Percentiles rank a stretch among this genome's conserved stretches.
phyloP scores from a whole-genome alignment of 2,329 filamentous ascomycete species.

The Phaeosphaeria sp. region DNA sequence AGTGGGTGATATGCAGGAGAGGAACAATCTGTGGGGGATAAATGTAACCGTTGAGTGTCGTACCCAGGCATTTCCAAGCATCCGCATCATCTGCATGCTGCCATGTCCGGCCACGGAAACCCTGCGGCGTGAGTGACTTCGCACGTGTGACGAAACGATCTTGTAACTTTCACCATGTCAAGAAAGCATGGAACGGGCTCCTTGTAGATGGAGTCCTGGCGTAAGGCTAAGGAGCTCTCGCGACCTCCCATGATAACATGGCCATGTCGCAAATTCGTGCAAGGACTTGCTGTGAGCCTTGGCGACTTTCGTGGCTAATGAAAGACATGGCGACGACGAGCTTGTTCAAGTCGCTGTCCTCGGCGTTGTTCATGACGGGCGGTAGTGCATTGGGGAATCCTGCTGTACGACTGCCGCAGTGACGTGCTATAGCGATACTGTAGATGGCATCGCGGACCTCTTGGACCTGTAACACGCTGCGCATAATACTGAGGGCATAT shows the following conservation, averaged over 20 bases:
- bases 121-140: neutral
- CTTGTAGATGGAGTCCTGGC: neutral
- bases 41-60: neutral
- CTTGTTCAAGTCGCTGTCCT: slow-evolving; percentile 50
- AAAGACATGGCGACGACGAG: slow-evolving; percentile 57
- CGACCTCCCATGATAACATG: slow-evolving; percentile 52
- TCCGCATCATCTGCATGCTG: neutral
- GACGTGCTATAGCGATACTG: slow-evolving; percentile 80
- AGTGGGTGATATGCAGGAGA: slow-evolving; percentile 10
- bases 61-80: neutral
- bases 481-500: slow-evolving; percentile 68
- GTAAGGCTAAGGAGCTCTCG: slow-evolving; percentile 24
- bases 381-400: slow-evolving; percentile 53
- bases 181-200: neutral
- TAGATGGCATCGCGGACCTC: slow-evolving; percentile 93
- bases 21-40: neutral
- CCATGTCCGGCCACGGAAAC: neutral
- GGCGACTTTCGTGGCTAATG: slow-evolving; percentile 54
- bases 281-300: slow-evolving; percentile 56
- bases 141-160: neutral
- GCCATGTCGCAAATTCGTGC: slow-evolving; percentile 58
- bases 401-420: slow-evolving; percentile 68
- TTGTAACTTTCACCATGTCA: neutral
- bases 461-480: slow-evolving; percentile 74
- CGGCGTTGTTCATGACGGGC: slow-evolving; percentile 30